Percentiles rank a stretch among this genome's conserved stretches.
Conservation (phyloP, 2,329 filamentous ascomycete species). For the Neophaeococcomyces mojaviensis region DNA sequence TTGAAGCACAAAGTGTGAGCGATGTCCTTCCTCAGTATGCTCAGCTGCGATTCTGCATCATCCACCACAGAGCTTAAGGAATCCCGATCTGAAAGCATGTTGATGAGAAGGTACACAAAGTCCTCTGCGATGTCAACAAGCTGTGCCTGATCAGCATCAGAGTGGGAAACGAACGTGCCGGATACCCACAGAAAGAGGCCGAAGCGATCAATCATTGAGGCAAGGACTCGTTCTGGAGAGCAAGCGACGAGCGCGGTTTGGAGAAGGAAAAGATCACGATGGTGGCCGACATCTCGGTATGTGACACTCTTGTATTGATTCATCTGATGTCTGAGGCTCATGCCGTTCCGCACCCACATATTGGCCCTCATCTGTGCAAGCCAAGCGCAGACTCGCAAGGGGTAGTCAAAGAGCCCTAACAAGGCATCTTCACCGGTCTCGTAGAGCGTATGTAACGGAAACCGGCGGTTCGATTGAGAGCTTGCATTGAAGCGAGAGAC, state of each 20-base stretch:
- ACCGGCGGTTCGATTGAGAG: conserved; percentile 1
- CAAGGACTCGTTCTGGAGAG: conserved; percentile 72
- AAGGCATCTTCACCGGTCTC: conserved; percentile 61
- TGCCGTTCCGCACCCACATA: conserved; percentile 97
- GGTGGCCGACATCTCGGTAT: conserved; percentile 85
- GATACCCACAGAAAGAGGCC: conserved; percentile 82
- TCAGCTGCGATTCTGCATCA: conserved; percentile 56
- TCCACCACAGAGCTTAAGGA: conserved; percentile 64
- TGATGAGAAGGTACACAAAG: conserved; percentile 86
- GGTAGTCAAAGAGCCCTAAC: conserved; percentile 84
- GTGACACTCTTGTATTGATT: conserved; percentile 84
- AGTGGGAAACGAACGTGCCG: conserved; percentile 66
- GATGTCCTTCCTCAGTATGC: conserved; percentile 78
- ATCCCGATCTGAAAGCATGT: conserved; percentile 80
- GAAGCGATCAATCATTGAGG: conserved; percentile 85
- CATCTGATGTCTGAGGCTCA: conserved; percentile 91
- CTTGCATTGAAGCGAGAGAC: conserved; percentile 25
- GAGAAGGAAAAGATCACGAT: conserved; percentile 87
- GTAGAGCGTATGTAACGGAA: conserved; percentile 10
- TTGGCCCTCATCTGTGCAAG: conserved; percentile 95
- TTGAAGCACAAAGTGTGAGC: conserved; percentile 94
- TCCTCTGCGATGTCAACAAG: conserved; percentile 92
- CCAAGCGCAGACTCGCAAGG: conserved; percentile 89
- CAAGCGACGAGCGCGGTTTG: conserved; percentile 87
- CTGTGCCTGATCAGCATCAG: conserved; percentile 76